Base-by-base conservation (phyloP, 2,329 filamentous ascomycete genomes). In the Waltergamsia citrina region DNA sequence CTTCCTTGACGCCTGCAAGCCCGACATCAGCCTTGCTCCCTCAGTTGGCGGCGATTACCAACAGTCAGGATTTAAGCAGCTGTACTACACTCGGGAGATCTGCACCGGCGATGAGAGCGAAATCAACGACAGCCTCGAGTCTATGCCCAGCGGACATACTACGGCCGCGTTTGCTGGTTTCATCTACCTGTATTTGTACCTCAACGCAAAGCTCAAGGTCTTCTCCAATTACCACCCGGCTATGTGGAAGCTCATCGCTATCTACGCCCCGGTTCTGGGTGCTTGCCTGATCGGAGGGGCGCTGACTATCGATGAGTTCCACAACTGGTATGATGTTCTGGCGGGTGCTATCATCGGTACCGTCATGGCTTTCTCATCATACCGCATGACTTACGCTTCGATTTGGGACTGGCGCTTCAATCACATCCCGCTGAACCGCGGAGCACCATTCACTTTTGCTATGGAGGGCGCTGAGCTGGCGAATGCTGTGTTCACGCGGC, bases 171-270 rank as follows among this genome's bases (percentile, higher is more conserved):
- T 85, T 39, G 79, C 77, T 0, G 80, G 79, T 6, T 81, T 84
- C 45, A 66, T 83, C 16, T 86, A 73, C 49, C 59, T 86, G 4
- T 80, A 69, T 43, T 62, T 86, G 2, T 87, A 85, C 59, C 70
- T 87, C 28, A 86, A 86, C 53, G 81, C 78, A 32, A 86, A 86
- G 61, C 66, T 86, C 42, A 85, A 85, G 65, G 71, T 85, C 36
- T 85, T 78, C 45, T 62, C 72, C 41, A 80, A 84, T 61, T 80
- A 81, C 51, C 81, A 85, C 49, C 74, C 81, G 0, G 65, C 75
- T 10, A 75, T 84, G 68, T 85, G 81, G 81, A 85, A 85, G 58
- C 56, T 85, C 10, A 62, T 81, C 21, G 69, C 65, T 12, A 60
- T 75, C 17, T 81, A 80, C 46, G 67, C 73, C 0, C 81, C 82